Percentiles rank a stretch among this genome's conserved stretches.
Conservation (phyloP, 345 rosid genomes). For the Microcos paniculata region DNA sequence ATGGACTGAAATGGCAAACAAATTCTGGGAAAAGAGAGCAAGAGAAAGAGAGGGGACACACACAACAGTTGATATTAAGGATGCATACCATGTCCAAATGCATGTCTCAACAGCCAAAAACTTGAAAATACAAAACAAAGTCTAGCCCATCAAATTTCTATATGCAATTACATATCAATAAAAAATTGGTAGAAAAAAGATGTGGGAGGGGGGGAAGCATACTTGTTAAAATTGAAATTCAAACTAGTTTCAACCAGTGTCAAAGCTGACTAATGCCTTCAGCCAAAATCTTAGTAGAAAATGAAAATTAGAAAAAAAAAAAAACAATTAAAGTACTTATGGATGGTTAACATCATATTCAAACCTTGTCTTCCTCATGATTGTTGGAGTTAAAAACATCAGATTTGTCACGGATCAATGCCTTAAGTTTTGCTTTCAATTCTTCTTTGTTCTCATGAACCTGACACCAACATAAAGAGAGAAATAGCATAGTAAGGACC, state of each 20-base stretch:
- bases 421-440: constrained; percentile 65
- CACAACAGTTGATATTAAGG: background rate
- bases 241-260: too few species aligned
- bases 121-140: too few species aligned
- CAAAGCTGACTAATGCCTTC: background rate
- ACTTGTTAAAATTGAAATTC: too few species aligned
- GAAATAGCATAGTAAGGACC: background rate
- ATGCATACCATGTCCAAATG: too few species aligned
- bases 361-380: constrained; percentile 82
- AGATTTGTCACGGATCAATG: constrained; percentile 55
- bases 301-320: background rate
- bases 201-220: too few species aligned
- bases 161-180: too few species aligned
- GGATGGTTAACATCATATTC: too few species aligned
- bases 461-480: constrained; percentile 24
- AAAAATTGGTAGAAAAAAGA: too few species aligned
- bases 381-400: constrained; percentile 67
- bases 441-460: constrained; percentile 52
- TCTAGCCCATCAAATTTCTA: too few species aligned
- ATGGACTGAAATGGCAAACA: background rate
- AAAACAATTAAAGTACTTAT: background rate
- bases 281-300: background rate
- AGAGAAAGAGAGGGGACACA: background rate
- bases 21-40: background rate
- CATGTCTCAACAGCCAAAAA: too few species aligned